Evolutionary conservation across 345 rosid genomes (phyloP), one percentile per base, ranked within the genome.

Genomic region (Bruguiera sexangula): DNA sequence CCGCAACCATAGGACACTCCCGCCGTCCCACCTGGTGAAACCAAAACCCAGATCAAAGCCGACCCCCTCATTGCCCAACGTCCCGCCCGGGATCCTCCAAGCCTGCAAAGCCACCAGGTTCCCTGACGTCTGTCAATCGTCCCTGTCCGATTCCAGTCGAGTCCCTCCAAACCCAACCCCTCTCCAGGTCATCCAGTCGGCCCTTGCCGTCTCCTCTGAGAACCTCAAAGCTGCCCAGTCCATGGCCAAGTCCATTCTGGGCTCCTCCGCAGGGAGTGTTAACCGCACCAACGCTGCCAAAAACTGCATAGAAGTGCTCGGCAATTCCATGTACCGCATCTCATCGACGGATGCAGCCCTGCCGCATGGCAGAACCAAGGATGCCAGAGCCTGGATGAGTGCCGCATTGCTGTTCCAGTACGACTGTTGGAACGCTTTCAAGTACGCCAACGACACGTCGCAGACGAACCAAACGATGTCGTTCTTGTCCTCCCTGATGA

Each of bases 381-480:
- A 89, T 66, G 92, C 90, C 8, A 83, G 96, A 0, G 93, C 96
- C 2, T 95, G 89, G 93, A 79, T 85, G 82, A 81, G 85, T 70
- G 97, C 99, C 3, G 92, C 96, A 1, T 68, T 92, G 19, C 73
- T 81, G 24, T 88, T 82, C 81, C 92, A 89, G 73, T 88, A 89
- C 84, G 95, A 84, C 48, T 86, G 96, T 69, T 92, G 89, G 89
- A 73, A 85, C 0, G 90, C 78, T 1, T 76, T 95, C 18, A 89
- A 83, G 77, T 88, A 88, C 75, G 89, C 85, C 3, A 95, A 92
- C 76, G 90, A 79, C 65, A 87, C 97, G 6, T 69, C 70, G 27
- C 39, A 59, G 57, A 89, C 75, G 74, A 9, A 70, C 63, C 29
- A 64, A 75, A 84, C 96, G 74, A 88, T 88, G 93, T 57, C 91